Evolutionary conservation across 1,139 yeast species (phyloP), one percentile per base, ranked within the genome.

Genomic region (Arxiozyma bovina): DNA sequence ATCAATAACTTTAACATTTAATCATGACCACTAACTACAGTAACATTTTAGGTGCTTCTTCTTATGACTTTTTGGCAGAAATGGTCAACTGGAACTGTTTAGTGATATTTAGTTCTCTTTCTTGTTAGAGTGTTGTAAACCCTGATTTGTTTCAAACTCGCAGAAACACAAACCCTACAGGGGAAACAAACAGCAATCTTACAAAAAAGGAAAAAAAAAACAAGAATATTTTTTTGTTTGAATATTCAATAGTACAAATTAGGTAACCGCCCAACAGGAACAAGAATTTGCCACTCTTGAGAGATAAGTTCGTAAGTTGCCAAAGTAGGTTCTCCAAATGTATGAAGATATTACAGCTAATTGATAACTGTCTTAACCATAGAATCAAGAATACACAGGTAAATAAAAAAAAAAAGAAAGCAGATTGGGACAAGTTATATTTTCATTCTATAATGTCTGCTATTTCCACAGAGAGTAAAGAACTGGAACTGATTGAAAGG

Each of bases 401-500:
- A 27, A 27, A 12, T 6, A 34, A 12, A 34, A 34, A 34, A n/a
- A n/a, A n/a, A n/a, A n/a, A n/a, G n/a, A n/a, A n/a, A n/a, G n/a
- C n/a, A 34, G n/a, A 15, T 34, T 15, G 6, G n/a, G n/a, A 42
- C 18, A 42, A 18, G 18, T 42, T 8, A 7, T 21, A 27, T 18
- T 21, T n/a, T n/a, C 4, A 21, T 18, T 21, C 23, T 17, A 41
- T 8, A 12, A 48, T 48, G 50, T 48, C 50, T 18, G 30, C 42
- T 42, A 42, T 20, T 27, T 20, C 49, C 20, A 21, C 50, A n/a
- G 53, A 51, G 43, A 68, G 63, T 9, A 72, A 76, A 45, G 93
- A 86, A 64, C 70, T 81, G 55, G 74, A 78, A 1, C 72, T 86
- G 56, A 76, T 87, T 48, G 82, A 82, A 65, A 84, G 81, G 64